Percentiles rank a stretch among this genome's conserved stretches.
These are phyloP conservation scores for Helianthus tuberosus DNA, from an alignment of 129 eudicot species.

Conservation along the genomic window DNA sequence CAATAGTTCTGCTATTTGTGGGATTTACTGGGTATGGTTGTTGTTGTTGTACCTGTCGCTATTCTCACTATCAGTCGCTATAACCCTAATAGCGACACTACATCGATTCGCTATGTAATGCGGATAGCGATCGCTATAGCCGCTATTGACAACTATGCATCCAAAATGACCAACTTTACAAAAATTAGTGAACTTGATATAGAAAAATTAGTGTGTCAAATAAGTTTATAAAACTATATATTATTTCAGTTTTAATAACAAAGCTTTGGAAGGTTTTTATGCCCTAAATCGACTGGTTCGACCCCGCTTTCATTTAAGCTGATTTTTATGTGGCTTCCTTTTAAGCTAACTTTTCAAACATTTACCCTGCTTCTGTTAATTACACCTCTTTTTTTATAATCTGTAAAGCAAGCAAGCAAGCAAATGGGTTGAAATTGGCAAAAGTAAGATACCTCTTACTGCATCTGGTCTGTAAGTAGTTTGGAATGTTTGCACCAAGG, in stretches of 20 bases:
- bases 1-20: no score
- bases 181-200: background rate
- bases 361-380: background rate
- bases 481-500: conserved; percentile 72
- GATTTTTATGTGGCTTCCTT: background rate
- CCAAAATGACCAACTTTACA: no score
- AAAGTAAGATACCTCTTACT: conserved; percentile 60
- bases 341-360: background rate
- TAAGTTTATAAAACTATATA: background rate
- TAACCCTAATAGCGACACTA: no score
- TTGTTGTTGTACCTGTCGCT: no score
- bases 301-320: background rate
- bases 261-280: background rate
- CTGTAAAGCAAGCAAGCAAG: no score
- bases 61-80: no score
- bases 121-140: no score
- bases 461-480: conserved; percentile 69
- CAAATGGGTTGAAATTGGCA: background rate
- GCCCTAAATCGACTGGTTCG: background rate
- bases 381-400: background rate
- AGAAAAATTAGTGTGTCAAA: background rate
- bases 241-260: background rate
- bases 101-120: no score
- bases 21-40: no score
- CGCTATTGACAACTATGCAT: no score